Percentiles rank a stretch among this genome's conserved stretches.
Conservation (phyloP, 2,329 filamentous ascomycete species). For the Xenoacremonium recifei region DNA sequence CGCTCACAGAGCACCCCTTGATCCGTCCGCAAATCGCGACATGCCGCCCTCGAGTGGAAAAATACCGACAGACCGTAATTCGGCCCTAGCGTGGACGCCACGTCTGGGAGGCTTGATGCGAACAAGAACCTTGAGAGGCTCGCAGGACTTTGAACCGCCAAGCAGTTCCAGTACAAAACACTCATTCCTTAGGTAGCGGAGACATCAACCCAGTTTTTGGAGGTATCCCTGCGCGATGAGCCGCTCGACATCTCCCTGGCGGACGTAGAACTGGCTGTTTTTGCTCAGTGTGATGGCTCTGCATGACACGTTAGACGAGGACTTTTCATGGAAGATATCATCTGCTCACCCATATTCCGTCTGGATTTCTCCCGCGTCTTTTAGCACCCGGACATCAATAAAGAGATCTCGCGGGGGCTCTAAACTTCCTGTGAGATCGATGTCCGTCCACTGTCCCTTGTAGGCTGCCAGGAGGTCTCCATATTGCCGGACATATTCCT, state of each 20-base stretch:
- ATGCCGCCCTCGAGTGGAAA: no score
- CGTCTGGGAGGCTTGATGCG: no score
- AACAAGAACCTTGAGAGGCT: no score
- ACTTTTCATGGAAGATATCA: no score
- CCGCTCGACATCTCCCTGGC: slow-evolving; percentile 92
- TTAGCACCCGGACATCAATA: slow-evolving; percentile 93
- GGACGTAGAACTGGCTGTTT: slow-evolving; percentile 97
- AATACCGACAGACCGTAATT: no score
- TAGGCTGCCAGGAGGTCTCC: slow-evolving; percentile 90
- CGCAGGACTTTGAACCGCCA: no score
- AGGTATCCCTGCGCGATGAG: slow-evolving; percentile 93
- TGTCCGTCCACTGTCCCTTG: slow-evolving; percentile 97
- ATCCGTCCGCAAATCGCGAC: no score
- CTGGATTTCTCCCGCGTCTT: slow-evolving; percentile 97
- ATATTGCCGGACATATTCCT: slow-evolving; percentile 92
- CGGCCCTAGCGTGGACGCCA: no score
- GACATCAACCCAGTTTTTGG: slow-evolving; percentile 75
- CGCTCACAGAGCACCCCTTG: no score
- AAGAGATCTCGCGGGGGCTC: slow-evolving; percentile 95
- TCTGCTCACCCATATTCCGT: slow-evolving; percentile 89
- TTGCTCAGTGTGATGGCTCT: slow-evolving; percentile 95
- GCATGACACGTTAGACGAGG: slow-evolving; percentile 20
- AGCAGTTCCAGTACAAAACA: no score
- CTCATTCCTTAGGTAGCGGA: no score
- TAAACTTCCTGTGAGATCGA: slow-evolving; percentile 90